Base-by-base conservation (phyloP, 139 green algal genomes). In the Haematococcus lacustris region DNA sequence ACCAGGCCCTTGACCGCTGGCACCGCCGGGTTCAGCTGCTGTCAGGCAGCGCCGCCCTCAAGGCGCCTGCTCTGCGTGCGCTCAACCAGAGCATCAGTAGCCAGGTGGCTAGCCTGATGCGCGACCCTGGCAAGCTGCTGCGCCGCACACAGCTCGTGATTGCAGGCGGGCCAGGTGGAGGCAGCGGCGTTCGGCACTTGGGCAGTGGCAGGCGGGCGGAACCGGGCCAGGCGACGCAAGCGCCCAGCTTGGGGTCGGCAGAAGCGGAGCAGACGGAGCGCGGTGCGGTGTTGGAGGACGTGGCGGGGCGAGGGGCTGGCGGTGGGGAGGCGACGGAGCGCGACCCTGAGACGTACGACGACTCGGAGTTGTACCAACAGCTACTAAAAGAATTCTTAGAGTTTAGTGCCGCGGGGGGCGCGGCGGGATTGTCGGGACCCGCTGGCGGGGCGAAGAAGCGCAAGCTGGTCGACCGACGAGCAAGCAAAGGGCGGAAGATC, bases 311-410 rank as follows among this genome's bases (percentile, higher is more conserved):
- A 57, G n/a, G n/a, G n/a, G n/a, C n/a, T n/a, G n/a, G n/a, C n/a
- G n/a, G n/a, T n/a, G n/a, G n/a, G n/a, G n/a, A n/a, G n/a, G n/a
- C n/a, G n/a, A n/a, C n/a, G 21, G 59, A 39, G 57, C 72, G 81
- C 0, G 88, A 93, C 35, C 39, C 61, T 1, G 90, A 98, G 75
- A 94, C 89, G 5, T 98, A 87, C 57, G 91, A 98, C 50, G 94
- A 98, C 70, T 73, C 68, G 0, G 90, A 97, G 66, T 97, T 98
- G 67, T 98, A 98, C 62, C 80, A 92, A 66, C 85, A 92, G 71
- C 83, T 98, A 69, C 82, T 98, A 5, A 91, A 91, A 61, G 94
- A 98, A 81, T 92, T 97, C 59, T 62, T 98, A 9, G 88, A 95
- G 34, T 80, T 69, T 40, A 73, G 71, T 61, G 70, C 68, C 38